A percentile compares a stretch with the other conserved stretches of the same genome.
phyloP scores from a whole-genome alignment of 2,329 filamentous ascomycete species.

The Aureobasidium pullulans region DNA sequence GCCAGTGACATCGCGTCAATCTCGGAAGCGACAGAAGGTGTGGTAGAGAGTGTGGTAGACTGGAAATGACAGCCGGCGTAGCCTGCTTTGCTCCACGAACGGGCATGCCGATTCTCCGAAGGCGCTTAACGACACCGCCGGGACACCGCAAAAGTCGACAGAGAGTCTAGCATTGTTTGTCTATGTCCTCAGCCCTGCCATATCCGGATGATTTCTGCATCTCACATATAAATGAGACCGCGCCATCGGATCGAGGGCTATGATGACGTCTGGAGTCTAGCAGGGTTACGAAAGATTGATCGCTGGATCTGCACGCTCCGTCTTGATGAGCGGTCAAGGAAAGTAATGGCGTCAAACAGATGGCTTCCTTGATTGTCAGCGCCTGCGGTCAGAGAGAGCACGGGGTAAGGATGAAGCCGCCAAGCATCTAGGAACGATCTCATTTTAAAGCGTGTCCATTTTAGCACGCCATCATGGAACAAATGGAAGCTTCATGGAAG shows the following conservation, averaged over 20 bases:
- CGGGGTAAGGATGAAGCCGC: constrained; percentile 8
- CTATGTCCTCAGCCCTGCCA: neutral
- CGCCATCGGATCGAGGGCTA: neutral
- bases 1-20: constrained; percentile 1
- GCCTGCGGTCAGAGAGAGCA: neutral
- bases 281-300: neutral
- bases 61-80: neutral
- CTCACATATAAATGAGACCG: constrained; percentile 5
- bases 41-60: neutral
- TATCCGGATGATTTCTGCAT: neutral
- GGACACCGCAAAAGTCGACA: neutral
- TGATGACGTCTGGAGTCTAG: neutral
- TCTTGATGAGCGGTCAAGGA: constrained; percentile 8
- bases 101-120: neutral
- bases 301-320: constrained; percentile 1
- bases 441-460: neutral
- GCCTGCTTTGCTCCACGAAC: neutral
- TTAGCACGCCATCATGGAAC: constrained; percentile 12
- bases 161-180: neutral
- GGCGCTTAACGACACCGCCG: neutral
- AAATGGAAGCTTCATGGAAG: constrained; percentile 7
- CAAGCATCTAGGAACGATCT: constrained; percentile 6
- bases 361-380: constrained; percentile 10
- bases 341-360: constrained; percentile 10
- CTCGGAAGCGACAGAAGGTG: neutral